Base-by-base conservation (phyloP, 192 early-diverging fungal species). In the Spizellomyces sp. region DNA sequence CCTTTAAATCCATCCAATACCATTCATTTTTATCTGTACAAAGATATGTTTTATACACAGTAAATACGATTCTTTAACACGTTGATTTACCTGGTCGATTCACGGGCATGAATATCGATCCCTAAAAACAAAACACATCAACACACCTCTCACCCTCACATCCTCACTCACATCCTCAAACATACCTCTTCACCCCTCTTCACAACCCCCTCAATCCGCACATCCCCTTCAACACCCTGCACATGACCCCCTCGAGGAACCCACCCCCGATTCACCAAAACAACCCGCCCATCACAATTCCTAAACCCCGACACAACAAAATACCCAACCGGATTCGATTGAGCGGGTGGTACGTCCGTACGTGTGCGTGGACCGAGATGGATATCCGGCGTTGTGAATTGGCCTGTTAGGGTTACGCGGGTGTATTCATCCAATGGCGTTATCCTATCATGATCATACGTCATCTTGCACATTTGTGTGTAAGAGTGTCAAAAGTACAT, bases 181-280 rank as follows among this genome's bases (percentile, higher is more conserved):
- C n/a, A n/a, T 52, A 71, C 67, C 67, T 42, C 19, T 27, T 64
- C 69, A 5, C 71, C 70, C 22, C 57, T 79, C 67, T 45, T 27
- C 19, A 75, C 7, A 14, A 71, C 55, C 12, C 68, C 66, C 19
- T 69, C 54, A 46, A 66, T 50, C 12, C 22, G 6, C 4, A 66
- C 74, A 45, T 45, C 43, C 15, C 62, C 58, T 59, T 75, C 21
- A 10, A n/a, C 10, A 12, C 48, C 47, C 21, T 14, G n/a, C 46
- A 56, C 22, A 56, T 48, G n/a, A 54, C 5, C 27, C 6, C 89
- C 88, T 19, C 85, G 81, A 10, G 89, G 82, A 19, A 97, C 90
- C 94, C 95, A 97, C 9, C 95, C 95, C 45, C 95, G 87, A 74
- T 93, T 91, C 14, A 97, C 87, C 46, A 97, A 79, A 9, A 95